Conservation (phyloP, 805 yeast species). For the Candida jianshihensis region DNA sequence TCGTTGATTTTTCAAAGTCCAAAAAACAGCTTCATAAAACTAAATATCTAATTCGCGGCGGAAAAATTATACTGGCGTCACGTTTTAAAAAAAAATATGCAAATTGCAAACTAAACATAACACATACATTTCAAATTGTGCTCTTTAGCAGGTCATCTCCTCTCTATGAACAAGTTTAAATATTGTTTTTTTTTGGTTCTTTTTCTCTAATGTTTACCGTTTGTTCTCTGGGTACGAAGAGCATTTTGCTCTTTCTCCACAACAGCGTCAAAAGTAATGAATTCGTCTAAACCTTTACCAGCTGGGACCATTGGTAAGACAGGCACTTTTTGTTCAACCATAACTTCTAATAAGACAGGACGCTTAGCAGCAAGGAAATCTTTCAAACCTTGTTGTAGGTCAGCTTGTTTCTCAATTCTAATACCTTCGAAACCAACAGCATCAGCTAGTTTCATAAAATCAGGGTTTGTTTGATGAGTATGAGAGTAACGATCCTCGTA, state of each 20-base stretch:
- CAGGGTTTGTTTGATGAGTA: slow-evolving; percentile 93
- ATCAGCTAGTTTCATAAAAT: slow-evolving; percentile 87
- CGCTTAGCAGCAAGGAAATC: slow-evolving; percentile 63
- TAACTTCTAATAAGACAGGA: slow-evolving; percentile 86
- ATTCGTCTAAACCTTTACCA: slow-evolving; percentile 91
- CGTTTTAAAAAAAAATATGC: too few relatives aligned
- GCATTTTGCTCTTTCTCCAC: slow-evolving; percentile 66
- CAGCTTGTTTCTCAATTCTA: slow-evolving; percentile 61
- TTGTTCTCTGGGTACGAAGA: slow-evolving; percentile 66
- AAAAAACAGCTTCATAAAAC: too few relatives aligned
- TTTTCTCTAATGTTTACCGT: slow-evolving; percentile 56
- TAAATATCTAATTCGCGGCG: too few relatives aligned
- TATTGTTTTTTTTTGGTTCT: too few relatives aligned
- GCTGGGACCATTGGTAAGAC: slow-evolving; percentile 98
- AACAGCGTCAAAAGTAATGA: slow-evolving; percentile 78
- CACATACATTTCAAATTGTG: too few relatives aligned
- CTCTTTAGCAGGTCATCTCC: too few relatives aligned
- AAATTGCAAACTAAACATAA: too few relatives aligned
- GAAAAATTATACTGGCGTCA: too few relatives aligned
- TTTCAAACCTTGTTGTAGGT: slow-evolving; percentile 49
- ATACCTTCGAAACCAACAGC: slow-evolving; percentile 89
- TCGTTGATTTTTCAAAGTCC: too few relatives aligned
- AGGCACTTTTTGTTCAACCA: slow-evolving; percentile 85
- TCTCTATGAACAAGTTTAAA: too few relatives aligned
- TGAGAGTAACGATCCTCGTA: slow-evolving; percentile 97